Evolutionary conservation across 169 alveolate genomes (phyloP).

Genomic region (Plasmodium yoelii): DNA sequence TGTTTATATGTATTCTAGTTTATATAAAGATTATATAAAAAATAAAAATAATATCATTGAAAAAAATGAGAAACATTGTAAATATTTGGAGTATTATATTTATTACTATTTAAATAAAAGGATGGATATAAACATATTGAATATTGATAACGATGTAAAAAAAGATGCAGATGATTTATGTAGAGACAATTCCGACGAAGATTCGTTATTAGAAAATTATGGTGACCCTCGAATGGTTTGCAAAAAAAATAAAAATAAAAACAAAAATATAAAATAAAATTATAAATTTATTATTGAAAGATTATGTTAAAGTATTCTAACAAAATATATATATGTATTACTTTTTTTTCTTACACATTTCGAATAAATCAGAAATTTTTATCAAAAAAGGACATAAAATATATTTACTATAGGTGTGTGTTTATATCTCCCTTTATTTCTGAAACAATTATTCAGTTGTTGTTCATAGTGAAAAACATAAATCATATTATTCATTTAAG

Average conservation of each 20-base stretch:
- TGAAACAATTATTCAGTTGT: slow-evolving; percentile 65
- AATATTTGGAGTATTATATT: slow-evolving; percentile 7
- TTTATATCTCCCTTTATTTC: slow-evolving; percentile 70
- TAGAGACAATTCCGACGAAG: neutral
- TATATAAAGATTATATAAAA: slow-evolving; percentile 29
- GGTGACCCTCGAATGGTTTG: neutral
- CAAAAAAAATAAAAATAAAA: neutral
- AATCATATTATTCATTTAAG: slow-evolving; percentile 57
- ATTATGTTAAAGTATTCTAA: no score
- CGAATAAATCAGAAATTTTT: slow-evolving; percentile 19
- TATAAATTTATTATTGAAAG: neutral
- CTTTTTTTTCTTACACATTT: slow-evolving; percentile 4
- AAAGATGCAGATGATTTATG: neutral
- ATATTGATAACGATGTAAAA: neutral
- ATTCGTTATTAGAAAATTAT: slow-evolving; percentile 7
- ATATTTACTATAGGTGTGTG: slow-evolving; percentile 45
- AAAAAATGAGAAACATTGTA: neutral
- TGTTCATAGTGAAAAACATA: slow-evolving; percentile 66
- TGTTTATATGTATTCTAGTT: slow-evolving; percentile 32
- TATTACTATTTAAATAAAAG: slow-evolving; percentile 35
- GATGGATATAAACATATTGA: slow-evolving; percentile 16
- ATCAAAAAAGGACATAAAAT: slow-evolving; percentile 21
- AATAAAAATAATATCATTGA: neutral
- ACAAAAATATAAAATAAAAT: slow-evolving; percentile 7
- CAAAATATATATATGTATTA: no score